Conservation (phyloP, 1,284 basidiomycete species). For the Gastroboletus turbinatus region DNA sequence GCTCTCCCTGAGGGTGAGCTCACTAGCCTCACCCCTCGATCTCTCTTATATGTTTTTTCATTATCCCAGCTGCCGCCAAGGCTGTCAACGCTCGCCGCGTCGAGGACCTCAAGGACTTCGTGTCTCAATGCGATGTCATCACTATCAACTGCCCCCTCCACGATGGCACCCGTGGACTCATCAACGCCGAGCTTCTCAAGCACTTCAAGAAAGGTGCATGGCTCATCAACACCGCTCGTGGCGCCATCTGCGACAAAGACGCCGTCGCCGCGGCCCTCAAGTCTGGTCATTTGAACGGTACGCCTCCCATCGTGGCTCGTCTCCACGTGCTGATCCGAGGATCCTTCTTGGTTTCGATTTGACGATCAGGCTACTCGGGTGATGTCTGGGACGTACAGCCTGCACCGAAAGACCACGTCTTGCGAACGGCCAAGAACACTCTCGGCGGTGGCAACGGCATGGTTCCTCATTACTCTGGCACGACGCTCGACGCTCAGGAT, state of each 20-base stretch:
- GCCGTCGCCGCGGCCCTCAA: constrained; percentile 78
- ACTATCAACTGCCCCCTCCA: constrained; percentile 92
- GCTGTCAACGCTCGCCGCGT: constrained; percentile 76
- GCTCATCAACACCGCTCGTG: constrained; percentile 93
- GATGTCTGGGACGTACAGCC: constrained; percentile 83
- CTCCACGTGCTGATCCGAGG: not conserved
- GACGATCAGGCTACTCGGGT: constrained; percentile 52
- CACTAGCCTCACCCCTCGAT: not conserved
- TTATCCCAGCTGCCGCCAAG: constrained; percentile 57
- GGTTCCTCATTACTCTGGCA: constrained; percentile 88
- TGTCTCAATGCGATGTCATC: constrained; percentile 81
- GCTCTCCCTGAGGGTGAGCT: constrained; percentile 66
- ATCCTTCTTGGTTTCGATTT: not conserved
- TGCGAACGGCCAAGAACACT: constrained; percentile 82
- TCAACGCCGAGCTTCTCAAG: constrained; percentile 81
- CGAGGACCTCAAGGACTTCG: constrained; percentile 83
- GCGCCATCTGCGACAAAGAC: constrained; percentile 87
- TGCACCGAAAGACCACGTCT: constrained; percentile 83
- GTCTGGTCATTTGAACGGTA: constrained; percentile 71
- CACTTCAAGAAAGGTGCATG: constrained; percentile 93
- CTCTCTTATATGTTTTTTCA: not conserved
- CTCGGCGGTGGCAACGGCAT: constrained; percentile 82
- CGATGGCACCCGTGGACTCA: constrained; percentile 80
- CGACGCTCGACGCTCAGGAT: constrained; percentile 88
- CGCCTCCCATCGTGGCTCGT: not conserved